A percentile compares a stretch with the other conserved stretches of the same genome.
Evolutionary conservation across 1,139 yeast species (phyloP).

Genomic region (Saccharomyces pastorianus): DNA sequence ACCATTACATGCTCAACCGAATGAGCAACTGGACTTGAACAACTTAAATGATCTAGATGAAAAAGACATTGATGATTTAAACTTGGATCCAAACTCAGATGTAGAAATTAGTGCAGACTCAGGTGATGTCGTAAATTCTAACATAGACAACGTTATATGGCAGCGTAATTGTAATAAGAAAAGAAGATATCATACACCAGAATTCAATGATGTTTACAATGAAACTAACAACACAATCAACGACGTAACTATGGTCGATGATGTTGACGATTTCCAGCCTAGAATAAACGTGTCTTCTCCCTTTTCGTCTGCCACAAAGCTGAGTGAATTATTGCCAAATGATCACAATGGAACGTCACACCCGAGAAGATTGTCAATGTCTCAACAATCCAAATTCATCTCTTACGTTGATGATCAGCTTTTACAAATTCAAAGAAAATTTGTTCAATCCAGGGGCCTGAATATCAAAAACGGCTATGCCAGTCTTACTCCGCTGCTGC

Average conservation of each 20-base stretch:
- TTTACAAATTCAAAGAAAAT: slow-evolving; percentile 52
- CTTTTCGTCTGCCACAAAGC: slow-evolving; percentile 21
- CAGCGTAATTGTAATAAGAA: neutral
- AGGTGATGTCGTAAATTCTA: neutral
- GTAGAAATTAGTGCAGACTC: slow-evolving; percentile 24
- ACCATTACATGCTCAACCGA: slow-evolving; percentile 43
- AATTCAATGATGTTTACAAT: slow-evolving; percentile 5
- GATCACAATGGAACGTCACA: slow-evolving; percentile 6
- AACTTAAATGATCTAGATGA: slow-evolving; percentile 29
- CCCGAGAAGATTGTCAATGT: slow-evolving; percentile 28
- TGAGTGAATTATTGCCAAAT: slow-evolving; percentile 2
- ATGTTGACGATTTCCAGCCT: slow-evolving; percentile 28
- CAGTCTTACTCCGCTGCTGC: slow-evolving; percentile 37
- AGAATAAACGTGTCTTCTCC: slow-evolving; percentile 27
- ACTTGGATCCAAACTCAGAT: slow-evolving; percentile 17
- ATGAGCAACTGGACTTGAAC: slow-evolving; percentile 35
- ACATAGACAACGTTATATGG: neutral
- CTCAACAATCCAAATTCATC: slow-evolving; percentile 56
- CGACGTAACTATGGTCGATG: slow-evolving; percentile 14
- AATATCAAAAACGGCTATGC: slow-evolving; percentile 36
- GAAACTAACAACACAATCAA: neutral
- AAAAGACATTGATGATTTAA: slow-evolving; percentile 27
- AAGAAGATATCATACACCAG: neutral
- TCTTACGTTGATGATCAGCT: slow-evolving; percentile 56
- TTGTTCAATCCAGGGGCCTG: slow-evolving; percentile 48